Evolutionary conservation across 2,329 filamentous ascomycete species (phyloP).

Genomic region (Ophiocordyceps unilateralis): DNA sequence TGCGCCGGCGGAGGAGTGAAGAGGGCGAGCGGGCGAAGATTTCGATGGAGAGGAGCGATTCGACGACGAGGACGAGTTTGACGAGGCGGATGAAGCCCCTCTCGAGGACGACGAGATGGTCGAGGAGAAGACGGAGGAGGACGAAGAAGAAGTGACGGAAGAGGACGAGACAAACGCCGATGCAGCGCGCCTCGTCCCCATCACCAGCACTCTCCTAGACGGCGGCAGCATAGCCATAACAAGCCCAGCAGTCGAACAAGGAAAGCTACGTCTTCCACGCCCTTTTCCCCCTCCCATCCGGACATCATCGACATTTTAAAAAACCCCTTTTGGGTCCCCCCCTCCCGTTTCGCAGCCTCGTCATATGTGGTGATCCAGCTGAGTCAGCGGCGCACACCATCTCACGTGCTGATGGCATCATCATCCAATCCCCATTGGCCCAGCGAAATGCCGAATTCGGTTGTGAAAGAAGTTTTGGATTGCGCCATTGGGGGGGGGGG

Average conservation of each 20-base stretch:
- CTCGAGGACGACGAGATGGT: background rate
- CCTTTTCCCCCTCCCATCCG: no score
- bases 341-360: background rate
- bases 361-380: background rate
- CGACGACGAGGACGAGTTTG: background rate
- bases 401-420: slow-evolving; percentile 7
- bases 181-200: background rate
- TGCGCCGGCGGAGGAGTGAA: background rate
- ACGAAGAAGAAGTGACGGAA: background rate
- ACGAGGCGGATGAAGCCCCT: background rate
- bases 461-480: no score
- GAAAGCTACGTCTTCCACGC: no score
- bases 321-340: no score
- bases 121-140: background rate
- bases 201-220: background rate
- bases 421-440: no score
- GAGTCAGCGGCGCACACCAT: slow-evolving; percentile 9
- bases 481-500: no score
- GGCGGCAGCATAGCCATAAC: background rate
- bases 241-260: no score
- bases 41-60: background rate
- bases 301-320: no score
- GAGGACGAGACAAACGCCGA: background rate
- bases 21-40: background rate
- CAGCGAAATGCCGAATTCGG: no score